A percentile compares a stretch with the other conserved stretches of the same genome.
These are phyloP conservation scores for Trifolium dubium DNA, from an alignment of 306 rosid species.

Conservation along the genomic window DNA sequence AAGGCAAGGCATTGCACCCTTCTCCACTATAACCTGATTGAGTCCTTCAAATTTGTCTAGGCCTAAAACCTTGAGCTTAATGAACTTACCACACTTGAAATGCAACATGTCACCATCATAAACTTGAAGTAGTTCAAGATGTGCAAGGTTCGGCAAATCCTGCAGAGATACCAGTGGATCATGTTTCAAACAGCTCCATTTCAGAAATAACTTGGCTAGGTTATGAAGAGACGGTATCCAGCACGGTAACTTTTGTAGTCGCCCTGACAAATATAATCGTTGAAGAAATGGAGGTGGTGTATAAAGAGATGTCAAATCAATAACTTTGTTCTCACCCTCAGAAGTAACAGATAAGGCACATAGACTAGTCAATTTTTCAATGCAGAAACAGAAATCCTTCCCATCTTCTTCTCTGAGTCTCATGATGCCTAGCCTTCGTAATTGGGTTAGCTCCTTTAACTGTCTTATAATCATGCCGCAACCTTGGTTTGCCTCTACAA, in stretches of 20 bases:
- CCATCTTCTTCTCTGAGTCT: constrained; percentile 55
- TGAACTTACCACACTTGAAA: constrained; percentile 57
- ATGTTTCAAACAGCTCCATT: constrained; percentile 48
- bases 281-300: constrained; percentile 54
- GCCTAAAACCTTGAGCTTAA: constrained; percentile 64
- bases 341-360: constrained; percentile 45
- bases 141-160: constrained; percentile 53
- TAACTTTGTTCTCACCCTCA: constrained; percentile 44
- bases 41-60: constrained; percentile 66
- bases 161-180: constrained; percentile 51
- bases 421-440: constrained; percentile 52
- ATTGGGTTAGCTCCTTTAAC: constrained; percentile 47
- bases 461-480: constrained; percentile 42
- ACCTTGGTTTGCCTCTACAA: constrained; percentile 53
- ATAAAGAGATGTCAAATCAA: constrained; percentile 48
- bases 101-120: constrained; percentile 47
- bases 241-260: constrained; percentile 46
- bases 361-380: constrained; percentile 50
- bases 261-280: constrained; percentile 50
- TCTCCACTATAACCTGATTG: constrained; percentile 48
- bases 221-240: constrained; percentile 51
- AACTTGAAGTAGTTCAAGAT: constrained; percentile 60
- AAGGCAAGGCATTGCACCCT: constrained; percentile 66
- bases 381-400: constrained; percentile 49
- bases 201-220: constrained; percentile 45